A percentile compares a stretch with the other conserved stretches of the same genome.
Conservation (phyloP, 352 stramenopile species). For the Globisporangium sylvaticum region DNA sequence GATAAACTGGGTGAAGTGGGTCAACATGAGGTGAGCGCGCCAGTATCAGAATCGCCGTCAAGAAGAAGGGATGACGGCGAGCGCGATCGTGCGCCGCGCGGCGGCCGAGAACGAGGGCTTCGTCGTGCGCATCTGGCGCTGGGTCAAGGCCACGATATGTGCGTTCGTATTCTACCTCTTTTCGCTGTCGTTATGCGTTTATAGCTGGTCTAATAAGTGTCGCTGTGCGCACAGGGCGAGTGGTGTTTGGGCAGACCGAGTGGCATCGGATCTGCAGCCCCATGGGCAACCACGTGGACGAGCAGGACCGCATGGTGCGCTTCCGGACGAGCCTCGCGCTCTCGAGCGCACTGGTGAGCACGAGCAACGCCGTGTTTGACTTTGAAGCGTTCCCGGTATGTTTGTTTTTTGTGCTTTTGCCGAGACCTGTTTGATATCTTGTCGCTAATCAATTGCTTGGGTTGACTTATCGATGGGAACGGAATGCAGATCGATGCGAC, state of each 20-base stretch:
- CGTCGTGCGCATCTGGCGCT: conserved; percentile 60
- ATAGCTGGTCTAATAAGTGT: not conserved
- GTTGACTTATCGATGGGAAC: not conserved
- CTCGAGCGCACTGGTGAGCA: conserved; percentile 47
- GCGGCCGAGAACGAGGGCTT: conserved; percentile 51
- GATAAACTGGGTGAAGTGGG: not conserved
- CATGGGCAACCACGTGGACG: conserved; percentile 36
- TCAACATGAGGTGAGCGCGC: not conserved
- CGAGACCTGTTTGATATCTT: conserved; percentile 7
- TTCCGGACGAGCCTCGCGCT: conserved; percentile 74
- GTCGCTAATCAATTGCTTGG: not conserved
- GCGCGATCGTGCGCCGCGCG: conserved; percentile 50
- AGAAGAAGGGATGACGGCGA: conserved; percentile 41
- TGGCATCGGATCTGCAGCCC: conserved; percentile 63
- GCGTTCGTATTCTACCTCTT: conserved; percentile 11
- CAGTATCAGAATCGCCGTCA: not conserved
- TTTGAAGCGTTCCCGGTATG: conserved; percentile 63
- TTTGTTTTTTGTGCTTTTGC: not conserved
- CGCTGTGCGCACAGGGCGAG: conserved; percentile 25
- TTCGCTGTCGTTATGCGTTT: not conserved
- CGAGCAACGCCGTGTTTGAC: conserved; percentile 80
- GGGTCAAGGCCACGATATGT: conserved; percentile 50
- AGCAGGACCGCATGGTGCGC: conserved; percentile 58
- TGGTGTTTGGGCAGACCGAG: conserved; percentile 70
- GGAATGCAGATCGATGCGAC: conserved; percentile 43